Conservation (phyloP, 1,284 basidiomycete species). For the Xanthoconium separans region DNA sequence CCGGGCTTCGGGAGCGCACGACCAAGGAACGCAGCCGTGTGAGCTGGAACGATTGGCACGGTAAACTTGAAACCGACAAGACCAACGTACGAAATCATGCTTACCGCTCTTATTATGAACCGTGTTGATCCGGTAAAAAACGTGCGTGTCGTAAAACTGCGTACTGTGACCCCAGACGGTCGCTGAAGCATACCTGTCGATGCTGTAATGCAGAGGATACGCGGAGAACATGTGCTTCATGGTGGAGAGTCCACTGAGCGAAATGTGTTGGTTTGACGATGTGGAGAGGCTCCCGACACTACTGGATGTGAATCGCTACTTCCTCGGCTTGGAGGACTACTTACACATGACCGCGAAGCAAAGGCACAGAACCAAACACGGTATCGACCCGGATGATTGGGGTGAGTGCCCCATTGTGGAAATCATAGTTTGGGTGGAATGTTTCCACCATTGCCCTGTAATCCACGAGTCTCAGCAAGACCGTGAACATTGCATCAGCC, state of each 20-base stretch:
- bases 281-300: constrained; percentile 6
- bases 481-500: neutral
- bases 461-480: neutral
- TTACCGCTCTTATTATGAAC: constrained; percentile 1
- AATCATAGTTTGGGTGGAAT: constrained; percentile 16
- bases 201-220: constrained; percentile 1
- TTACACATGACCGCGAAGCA: constrained; percentile 15
- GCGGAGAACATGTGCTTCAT: constrained; percentile 17
- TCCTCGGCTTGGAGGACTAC: neutral
- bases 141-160: constrained; percentile 10
- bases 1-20: too few species aligned
- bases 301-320: neutral
- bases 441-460: constrained; percentile 10
- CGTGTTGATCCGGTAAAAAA: constrained; percentile 14
- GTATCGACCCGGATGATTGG: neutral
- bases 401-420: constrained; percentile 12
- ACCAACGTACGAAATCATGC: neutral
- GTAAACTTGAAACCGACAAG: neutral
- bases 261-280: neutral
- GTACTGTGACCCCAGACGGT: constrained; percentile 14
- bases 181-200: constrained; percentile 5
- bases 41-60: neutral
- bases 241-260: constrained; percentile 6
- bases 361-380: constrained; percentile 14
- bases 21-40: neutral